Base-by-base conservation (phyloP, 2,329 filamentous ascomycete species). In the Cercospora canescens region DNA sequence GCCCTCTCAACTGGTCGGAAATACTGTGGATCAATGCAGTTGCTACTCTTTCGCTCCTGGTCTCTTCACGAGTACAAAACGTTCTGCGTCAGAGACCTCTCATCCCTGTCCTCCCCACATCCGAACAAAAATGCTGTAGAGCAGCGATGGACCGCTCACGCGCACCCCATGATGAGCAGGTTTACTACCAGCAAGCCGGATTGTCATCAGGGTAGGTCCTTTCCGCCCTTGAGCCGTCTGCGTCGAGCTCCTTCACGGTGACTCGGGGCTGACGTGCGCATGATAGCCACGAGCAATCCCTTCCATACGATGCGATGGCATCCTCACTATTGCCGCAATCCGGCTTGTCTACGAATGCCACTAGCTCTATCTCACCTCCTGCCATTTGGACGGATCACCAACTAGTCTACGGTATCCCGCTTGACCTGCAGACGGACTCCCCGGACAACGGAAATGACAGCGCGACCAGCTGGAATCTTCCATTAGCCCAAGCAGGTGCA, bases 361-460 rank as follows among this genome's bases (percentile, higher is more conserved):
- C n/a, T n/a, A 39, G 45, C 16, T 11, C 60, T 12, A 50, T 62
- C 21, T 14, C 60, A 24, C 32, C 60, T 32, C 24, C 60, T n/a
- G 34, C 18, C 50, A 54, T 39, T 24, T 63, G 62, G 62, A 14
- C 48, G 16, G 41, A 50, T 50, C 37, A 57, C 28, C 61, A 57
- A 37, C 54, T 52, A 39, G 28, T 28, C 21, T n/a, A 48, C 30
- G 37, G 54, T 11, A 35, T 45, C 11, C 12, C 37, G 11, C 37
- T 59, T 21, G 62, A 63, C 37, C 55, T 63, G 28, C 21, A 50
- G 14, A 63, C 62, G 3, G 39, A 37, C 18, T 58, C 54, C 18
- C 21, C 52, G 9, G 26, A 58, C 28, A n/a, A 30, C 30, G 28
- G 34, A 12, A 32, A 50, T 26, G 9, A 14, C 50, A 21, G 54